These are phyloP conservation scores for Teunomyces barrocoloradensis DNA, from an alignment of 805 yeast genomes.

Conservation along the genomic window DNA sequence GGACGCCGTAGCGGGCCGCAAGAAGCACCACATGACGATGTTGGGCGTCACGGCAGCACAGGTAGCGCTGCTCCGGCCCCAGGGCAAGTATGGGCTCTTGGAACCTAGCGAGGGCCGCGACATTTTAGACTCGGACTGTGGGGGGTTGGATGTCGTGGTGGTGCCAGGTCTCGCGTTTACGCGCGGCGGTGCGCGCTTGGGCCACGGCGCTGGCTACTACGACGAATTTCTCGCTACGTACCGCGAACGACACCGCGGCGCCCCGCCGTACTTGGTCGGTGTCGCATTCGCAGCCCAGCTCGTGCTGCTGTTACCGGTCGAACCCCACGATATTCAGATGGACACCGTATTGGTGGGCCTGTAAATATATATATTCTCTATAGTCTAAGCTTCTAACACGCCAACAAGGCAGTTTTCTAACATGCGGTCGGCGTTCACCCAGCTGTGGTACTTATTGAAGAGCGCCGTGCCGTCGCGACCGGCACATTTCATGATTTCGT, in stretches of 20 bases:
- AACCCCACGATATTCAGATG: slow-evolving; percentile 60
- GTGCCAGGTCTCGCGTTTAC: slow-evolving; percentile 88
- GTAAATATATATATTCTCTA: not conserved
- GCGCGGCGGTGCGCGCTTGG: slow-evolving; percentile 52
- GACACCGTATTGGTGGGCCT: slow-evolving; percentile 53
- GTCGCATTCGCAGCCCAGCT: slow-evolving; percentile 66
- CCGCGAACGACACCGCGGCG: slow-evolving; percentile 14
- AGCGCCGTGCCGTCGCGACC: slow-evolving; percentile 79
- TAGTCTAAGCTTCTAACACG: slow-evolving; percentile 18
- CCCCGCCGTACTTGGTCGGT: slow-evolving; percentile 52
- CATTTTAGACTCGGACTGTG: slow-evolving; percentile 30
- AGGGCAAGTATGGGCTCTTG: slow-evolving; percentile 61
- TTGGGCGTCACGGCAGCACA: slow-evolving; percentile 44
- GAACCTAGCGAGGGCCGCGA: slow-evolving; percentile 57
- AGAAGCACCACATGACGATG: slow-evolving; percentile 50
- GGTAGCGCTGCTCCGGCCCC: slow-evolving; percentile 52
- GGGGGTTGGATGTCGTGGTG: slow-evolving; percentile 60
- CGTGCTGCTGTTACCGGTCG: slow-evolving; percentile 51
- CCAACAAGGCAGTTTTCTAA: slow-evolving; percentile 80
- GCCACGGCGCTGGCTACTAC: slow-evolving; percentile 93
- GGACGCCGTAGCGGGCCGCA: slow-evolving; percentile 28
- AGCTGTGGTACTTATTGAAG: slow-evolving; percentile 65
- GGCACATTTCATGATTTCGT: slow-evolving; percentile 72
- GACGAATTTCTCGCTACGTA: slow-evolving; percentile 53
- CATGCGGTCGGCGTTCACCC: slow-evolving; percentile 85